Conservation (phyloP, 2,329 filamentous ascomycete genomes). For the Penicillium oxalicum region DNA sequence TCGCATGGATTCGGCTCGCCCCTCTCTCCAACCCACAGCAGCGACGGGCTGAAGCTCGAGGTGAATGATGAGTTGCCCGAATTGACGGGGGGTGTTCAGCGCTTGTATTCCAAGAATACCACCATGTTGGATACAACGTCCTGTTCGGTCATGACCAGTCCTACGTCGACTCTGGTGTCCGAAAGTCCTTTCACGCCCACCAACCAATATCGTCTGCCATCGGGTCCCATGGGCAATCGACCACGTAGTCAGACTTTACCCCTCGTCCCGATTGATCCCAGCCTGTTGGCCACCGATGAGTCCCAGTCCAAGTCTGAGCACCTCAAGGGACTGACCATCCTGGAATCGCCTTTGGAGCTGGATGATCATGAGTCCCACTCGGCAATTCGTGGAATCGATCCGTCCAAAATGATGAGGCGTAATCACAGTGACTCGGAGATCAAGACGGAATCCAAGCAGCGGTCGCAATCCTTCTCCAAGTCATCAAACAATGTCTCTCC, state of each 20-base stretch:
- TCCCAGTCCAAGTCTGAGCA: constrained; percentile 48
- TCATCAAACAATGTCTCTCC: constrained; percentile 42
- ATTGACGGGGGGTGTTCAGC: constrained; percentile 55
- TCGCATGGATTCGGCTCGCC: constrained; percentile 60
- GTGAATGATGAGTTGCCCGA: constrained; percentile 55
- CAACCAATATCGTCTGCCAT: constrained; percentile 45
- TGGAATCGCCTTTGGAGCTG: constrained; percentile 47
- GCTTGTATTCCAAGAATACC: constrained; percentile 60
- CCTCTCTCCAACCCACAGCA: constrained; percentile 62
- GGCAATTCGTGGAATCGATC: constrained; percentile 22
- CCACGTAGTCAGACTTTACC: constrained; percentile 87
- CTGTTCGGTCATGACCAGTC: constrained; percentile 62
- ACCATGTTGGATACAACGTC: constrained; percentile 61
- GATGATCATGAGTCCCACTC: constrained; percentile 42
- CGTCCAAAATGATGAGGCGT: constrained; percentile 34
- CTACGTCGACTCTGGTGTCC: constrained; percentile 71
- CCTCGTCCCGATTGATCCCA: constrained; percentile 50
- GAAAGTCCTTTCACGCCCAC: constrained; percentile 63
- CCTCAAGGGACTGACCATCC: constrained; percentile 37
- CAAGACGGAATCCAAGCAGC: constrained; percentile 38
- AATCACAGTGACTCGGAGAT: constrained; percentile 43
- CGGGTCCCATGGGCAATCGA: constrained; percentile 57
- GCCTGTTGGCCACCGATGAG: constrained; percentile 45
- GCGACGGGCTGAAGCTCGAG: constrained; percentile 61
- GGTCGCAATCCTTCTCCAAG: constrained; percentile 31